A percentile compares a stretch with the other conserved stretches of the same genome.
These are phyloP conservation scores for Grifola frondosa DNA, from an alignment of 1,284 basidiomycete genomes.

Conservation along the genomic window DNA sequence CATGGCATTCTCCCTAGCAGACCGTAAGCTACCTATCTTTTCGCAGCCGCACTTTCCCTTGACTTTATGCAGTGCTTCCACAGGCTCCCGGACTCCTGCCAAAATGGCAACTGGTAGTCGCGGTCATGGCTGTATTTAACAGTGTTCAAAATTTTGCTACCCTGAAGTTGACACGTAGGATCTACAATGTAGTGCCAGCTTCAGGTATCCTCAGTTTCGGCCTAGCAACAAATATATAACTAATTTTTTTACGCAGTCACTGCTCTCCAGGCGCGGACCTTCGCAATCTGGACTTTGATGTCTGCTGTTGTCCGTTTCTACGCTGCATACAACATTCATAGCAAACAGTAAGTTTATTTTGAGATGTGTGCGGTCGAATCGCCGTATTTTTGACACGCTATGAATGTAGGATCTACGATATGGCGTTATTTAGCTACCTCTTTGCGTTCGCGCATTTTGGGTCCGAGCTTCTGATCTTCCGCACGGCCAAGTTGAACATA, in stretches of 20 bases:
- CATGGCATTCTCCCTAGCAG: not conserved
- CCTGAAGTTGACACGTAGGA: slow-evolving; percentile 70
- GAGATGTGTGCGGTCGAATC: slow-evolving; percentile 8
- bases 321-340: slow-evolving; percentile 84
- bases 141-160: slow-evolving; percentile 80
- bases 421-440: slow-evolving; percentile 84
- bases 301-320: slow-evolving; percentile 80
- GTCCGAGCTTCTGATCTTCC: slow-evolving; percentile 84
- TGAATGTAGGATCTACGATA: slow-evolving; percentile 77
- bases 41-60: not conserved
- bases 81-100: slow-evolving; percentile 70
- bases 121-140: slow-evolving; percentile 80
- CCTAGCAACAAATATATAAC: not conserved
- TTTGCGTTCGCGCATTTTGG: slow-evolving; percentile 90
- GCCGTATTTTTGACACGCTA: not conserved
- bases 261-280: slow-evolving; percentile 81
- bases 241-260: slow-evolving; percentile 57
- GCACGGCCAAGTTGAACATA: slow-evolving; percentile 65
- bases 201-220: slow-evolving; percentile 12
- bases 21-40: not conserved
- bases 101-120: slow-evolving; percentile 83
- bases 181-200: slow-evolving; percentile 65
- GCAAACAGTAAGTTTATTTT: slow-evolving; percentile 62
- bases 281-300: slow-evolving; percentile 86
- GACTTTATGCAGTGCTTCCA: slow-evolving; percentile 43